Base-by-base conservation (phyloP, 2,329 filamentous ascomycete species). In the Talaromyces sp. region DNA sequence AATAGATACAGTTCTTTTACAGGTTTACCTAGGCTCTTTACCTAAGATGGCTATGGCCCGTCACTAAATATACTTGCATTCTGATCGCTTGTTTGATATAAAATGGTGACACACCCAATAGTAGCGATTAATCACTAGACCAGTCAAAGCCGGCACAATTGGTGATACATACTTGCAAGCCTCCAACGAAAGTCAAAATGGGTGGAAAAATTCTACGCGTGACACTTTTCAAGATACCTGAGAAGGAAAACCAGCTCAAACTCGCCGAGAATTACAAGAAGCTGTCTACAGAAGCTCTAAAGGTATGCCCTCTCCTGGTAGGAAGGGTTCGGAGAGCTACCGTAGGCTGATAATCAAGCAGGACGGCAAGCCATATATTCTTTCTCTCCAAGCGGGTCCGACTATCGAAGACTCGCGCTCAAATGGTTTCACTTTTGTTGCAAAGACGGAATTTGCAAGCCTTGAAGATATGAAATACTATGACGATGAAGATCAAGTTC, bases 381-480 rank as follows among this genome's bases (percentile, higher is more conserved):
- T 87, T 50, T 81, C 82, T 65, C 79, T 86, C 67, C 79, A 76
- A n/a, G 87, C 84, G 11, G 84, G 84, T 35, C 75, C 79, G 27
- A 82, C 84, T 11, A 77, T 85, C 67, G 80, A 83, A 10, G 87
- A 90, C 70, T 79, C 84, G 19, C 85, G 88, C 39, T 82, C 82
- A 68, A 84, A 89, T 74, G 89, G 88, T 48, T 91, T 83, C 79
- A 91, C 87, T 6, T 71, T 91, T 62, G 82, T 86, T 14, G 85
- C 84, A 58, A 84, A 87, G 73, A 87, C 84, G 48, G 83, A 85
- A 59, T 92, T 92, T 72, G 82, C 83, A 54, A 87, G 78, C 66
- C 72, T 86, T 63, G 88, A 88, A n/a, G 89, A 91, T 74, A 87
- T 91, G 85, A 81, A 85, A 69, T 91, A 85, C 77, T 91, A 90